Base-by-base conservation (phyloP, 768 basidiomycete species). In the Rhodocollybia butyracea region DNA sequence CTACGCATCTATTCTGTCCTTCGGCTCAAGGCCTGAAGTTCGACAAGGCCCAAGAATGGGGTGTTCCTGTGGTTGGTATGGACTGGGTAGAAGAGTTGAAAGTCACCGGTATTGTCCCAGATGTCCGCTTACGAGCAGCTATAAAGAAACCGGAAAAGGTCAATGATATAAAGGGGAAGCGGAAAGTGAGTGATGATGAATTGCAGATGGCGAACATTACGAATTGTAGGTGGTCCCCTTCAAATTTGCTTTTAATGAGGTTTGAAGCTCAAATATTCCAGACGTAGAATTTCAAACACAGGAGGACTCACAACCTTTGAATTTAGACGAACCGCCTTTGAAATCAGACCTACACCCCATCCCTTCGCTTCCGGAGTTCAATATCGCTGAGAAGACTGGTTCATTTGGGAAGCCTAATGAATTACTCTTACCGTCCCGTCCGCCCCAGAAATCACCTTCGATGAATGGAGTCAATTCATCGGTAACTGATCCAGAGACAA, bases 1-100 rank as follows among this genome's bases (percentile, higher is more conserved):
- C 86, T 2, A 94, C 94, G 0, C 90, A 96, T 60, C 76, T 97
- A 1, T 72, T 97, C 7, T 94, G 92, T 64, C 88, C 89, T 0
- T 76, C 83, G 5, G 81, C 78, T 0, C 71, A 66, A 0, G 92
- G 94, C 15, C 73, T 76, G 22, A 96, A 97, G 65, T 91, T 81
- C 48, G 81, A 85, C 15, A 91, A 87, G 66, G 92, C 94, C 2
- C 64, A 67, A 36, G 83, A 91, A 64, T 96, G 94, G 94, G 77
- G 76, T 13, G 80, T 88, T 7, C 84, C 86, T 0, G 82, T 90
- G n/a, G 76, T 95, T 21, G 75, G 78, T 34, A 73, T 88, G 66
- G 73, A 71, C 8, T 97, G 93, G 92, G 64, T 97, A 17, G 74
- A 75, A 12, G 71, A 73, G 0, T 81, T 91, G 59, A 85, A 79